These are phyloP conservation scores for Ogataea glucozyma DNA, from an alignment of 805 yeast species.

Conservation along the genomic window DNA sequence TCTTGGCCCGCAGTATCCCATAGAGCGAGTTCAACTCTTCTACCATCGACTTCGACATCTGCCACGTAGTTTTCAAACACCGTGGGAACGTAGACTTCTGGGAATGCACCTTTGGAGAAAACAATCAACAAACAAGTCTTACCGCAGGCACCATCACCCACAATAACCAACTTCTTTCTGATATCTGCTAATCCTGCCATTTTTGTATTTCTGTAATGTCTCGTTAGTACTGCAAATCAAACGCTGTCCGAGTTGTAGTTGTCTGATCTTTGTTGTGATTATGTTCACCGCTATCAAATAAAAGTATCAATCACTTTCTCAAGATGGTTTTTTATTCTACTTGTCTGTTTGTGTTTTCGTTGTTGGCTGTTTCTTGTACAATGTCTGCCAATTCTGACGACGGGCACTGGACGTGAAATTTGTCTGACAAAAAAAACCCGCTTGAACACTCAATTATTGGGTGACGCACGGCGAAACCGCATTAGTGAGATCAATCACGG, in stretches of 20 bases:
- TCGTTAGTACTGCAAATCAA: constrained; percentile 10
- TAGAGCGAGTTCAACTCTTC: constrained; percentile 87
- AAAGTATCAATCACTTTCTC: constrained; percentile 1
- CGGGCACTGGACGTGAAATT: constrained; percentile 11
- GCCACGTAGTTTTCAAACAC: constrained; percentile 98
- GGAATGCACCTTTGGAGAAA: constrained; percentile 86
- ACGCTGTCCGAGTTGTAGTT: too few species aligned
- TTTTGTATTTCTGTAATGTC: constrained; percentile 7
- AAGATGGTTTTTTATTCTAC: constrained; percentile 2
- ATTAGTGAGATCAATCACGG: constrained; percentile 4
- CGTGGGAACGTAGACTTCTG: constrained; percentile 93
- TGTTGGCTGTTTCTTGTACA: constrained; percentile 8
- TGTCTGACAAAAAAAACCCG: constrained; percentile 9
- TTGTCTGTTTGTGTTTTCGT: constrained; percentile 17
- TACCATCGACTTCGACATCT: constrained; percentile 89
- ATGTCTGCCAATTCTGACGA: constrained; percentile 12
- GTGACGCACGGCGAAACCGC: constrained; percentile 6
- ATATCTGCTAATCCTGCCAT: constrained; percentile 53
- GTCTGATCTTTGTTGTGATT: background rate
- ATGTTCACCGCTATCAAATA: constrained; percentile 5
- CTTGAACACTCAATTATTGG: constrained; percentile 1
- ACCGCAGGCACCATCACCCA: constrained; percentile 98
- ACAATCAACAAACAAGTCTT: constrained; percentile 88
- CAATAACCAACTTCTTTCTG: constrained; percentile 86
- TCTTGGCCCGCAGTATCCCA: constrained; percentile 99